These are phyloP conservation scores for Saccharomycopsis schoenii DNA, from an alignment of 805 yeast species.

Conservation along the genomic window DNA sequence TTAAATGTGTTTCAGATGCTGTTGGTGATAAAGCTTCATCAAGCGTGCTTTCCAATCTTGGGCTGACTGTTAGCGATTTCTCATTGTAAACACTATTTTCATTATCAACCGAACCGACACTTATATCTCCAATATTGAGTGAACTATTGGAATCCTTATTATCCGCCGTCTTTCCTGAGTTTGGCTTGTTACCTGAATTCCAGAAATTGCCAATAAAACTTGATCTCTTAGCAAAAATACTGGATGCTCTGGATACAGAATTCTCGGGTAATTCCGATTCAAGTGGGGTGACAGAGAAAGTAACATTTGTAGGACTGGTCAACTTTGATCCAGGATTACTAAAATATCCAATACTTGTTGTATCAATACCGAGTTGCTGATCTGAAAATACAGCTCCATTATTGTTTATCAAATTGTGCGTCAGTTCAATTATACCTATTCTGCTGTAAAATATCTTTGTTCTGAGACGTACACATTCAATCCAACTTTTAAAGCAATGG, in stretches of 20 bases:
- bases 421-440: conserved; percentile 40
- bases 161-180: background rate
- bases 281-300: background rate
- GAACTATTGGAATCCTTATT: background rate
- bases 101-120: background rate
- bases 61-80: conserved; percentile 3
- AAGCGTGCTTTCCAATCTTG: conserved; percentile 12
- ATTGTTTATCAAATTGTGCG: conserved; percentile 13
- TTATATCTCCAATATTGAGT: background rate
- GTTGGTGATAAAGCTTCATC: conserved; percentile 10
- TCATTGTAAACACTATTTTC: conserved; percentile 5
- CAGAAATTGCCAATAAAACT: conserved; percentile 15
- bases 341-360: conserved; percentile 23
- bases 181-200: conserved; percentile 4
- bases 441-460: conserved; percentile 75
- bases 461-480: conserved; percentile 52
- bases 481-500: conserved; percentile 48
- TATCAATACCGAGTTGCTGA: conserved; percentile 8
- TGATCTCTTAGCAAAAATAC: conserved; percentile 14
- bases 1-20: background rate
- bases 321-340: conserved; percentile 16
- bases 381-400: conserved; percentile 8
- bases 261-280: background rate
- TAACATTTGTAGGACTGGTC: conserved; percentile 13
- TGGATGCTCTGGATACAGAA: background rate